A percentile compares a stretch with the other conserved stretches of the same genome.
Evolutionary conservation across 2,329 filamentous ascomycete genomes (phyloP).

Genomic region (Beauveria australis): DNA sequence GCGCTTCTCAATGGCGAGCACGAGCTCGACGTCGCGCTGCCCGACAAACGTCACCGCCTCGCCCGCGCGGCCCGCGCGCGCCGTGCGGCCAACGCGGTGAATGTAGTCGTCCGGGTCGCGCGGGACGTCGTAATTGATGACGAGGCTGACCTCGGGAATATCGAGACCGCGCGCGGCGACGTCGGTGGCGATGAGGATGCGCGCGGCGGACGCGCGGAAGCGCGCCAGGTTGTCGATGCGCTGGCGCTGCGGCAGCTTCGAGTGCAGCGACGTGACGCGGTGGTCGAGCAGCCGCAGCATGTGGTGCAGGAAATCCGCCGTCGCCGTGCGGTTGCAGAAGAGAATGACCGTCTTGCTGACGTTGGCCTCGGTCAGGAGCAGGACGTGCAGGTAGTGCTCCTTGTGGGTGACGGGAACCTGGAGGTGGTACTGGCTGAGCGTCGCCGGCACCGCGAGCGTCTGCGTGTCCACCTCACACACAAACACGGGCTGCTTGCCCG

Average conservation of each 20-base stretch:
- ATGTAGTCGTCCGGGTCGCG: constrained; percentile 97
- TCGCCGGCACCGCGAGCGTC: constrained; percentile 68
- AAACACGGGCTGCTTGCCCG: constrained; percentile 69
- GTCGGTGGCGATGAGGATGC: constrained; percentile 89
- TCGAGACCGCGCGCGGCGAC: constrained; percentile 91
- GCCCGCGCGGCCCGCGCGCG: constrained; percentile 78
- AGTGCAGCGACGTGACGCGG: constrained; percentile 86
- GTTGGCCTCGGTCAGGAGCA: constrained; percentile 74
- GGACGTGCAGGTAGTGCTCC: constrained; percentile 87
- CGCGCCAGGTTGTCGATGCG: constrained; percentile 80
- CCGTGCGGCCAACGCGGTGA: constrained; percentile 90
- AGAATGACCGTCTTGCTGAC: constrained; percentile 72
- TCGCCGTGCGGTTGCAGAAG: constrained; percentile 87
- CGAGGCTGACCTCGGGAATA: constrained; percentile 83
- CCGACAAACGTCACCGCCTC: constrained; percentile 83
- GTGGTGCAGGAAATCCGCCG: constrained; percentile 83
- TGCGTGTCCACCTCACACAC: constrained; percentile 80
- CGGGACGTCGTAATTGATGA: constrained; percentile 93
- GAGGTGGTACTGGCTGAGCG: constrained; percentile 75
- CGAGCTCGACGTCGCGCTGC: constrained; percentile 82
- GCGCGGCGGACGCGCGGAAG: constrained; percentile 81
- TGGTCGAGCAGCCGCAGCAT: constrained; percentile 79
- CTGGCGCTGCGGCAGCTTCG: constrained; percentile 74
- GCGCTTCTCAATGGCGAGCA: constrained; percentile 81
- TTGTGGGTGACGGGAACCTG: constrained; percentile 86